Conservation (phyloP, 2,329 filamentous ascomycete genomes). For the Sphaerostilbella broomeana region DNA sequence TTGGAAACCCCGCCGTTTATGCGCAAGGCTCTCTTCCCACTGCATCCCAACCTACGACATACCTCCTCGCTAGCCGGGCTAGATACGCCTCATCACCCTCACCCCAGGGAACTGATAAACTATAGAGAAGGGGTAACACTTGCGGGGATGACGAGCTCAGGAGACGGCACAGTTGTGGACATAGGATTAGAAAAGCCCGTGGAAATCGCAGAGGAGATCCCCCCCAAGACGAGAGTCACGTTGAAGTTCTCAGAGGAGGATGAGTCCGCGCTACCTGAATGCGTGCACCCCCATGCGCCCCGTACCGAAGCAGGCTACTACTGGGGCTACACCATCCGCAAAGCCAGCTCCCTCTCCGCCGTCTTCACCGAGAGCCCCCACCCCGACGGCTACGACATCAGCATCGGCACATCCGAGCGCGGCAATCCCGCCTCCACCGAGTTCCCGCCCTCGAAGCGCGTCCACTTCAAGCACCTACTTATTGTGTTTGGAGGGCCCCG, state of each 20-base stretch:
- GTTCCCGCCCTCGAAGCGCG: conserved; percentile 37
- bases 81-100: conserved; percentile 79
- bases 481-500: conserved; percentile 76
- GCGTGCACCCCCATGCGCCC: conserved; percentile 62
- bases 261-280: conserved; percentile 41
- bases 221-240: conserved; percentile 66
- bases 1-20: conserved; percentile 81
- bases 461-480: conserved; percentile 62
- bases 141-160: conserved; percentile 35
- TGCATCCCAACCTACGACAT: conserved; percentile 69
- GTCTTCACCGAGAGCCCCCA: conserved; percentile 73
- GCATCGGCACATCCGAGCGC: conserved; percentile 77
- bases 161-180: conserved; percentile 49
- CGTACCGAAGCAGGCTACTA: conserved; percentile 74
- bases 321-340: conserved; percentile 74
- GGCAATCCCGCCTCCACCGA: conserved; percentile 47
- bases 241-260: conserved; percentile 53
- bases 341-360: conserved; percentile 57
- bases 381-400: conserved; percentile 73
- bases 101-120: conserved; percentile 67
- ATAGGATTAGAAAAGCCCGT: conserved; percentile 50
- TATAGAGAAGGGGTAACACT: conserved; percentile 73
- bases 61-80: conserved; percentile 69
- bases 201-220: conserved; percentile 54
- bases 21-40: conserved; percentile 65